Conservation (phyloP, 1,284 basidiomycete genomes). For the Moniliella sp. region DNA sequence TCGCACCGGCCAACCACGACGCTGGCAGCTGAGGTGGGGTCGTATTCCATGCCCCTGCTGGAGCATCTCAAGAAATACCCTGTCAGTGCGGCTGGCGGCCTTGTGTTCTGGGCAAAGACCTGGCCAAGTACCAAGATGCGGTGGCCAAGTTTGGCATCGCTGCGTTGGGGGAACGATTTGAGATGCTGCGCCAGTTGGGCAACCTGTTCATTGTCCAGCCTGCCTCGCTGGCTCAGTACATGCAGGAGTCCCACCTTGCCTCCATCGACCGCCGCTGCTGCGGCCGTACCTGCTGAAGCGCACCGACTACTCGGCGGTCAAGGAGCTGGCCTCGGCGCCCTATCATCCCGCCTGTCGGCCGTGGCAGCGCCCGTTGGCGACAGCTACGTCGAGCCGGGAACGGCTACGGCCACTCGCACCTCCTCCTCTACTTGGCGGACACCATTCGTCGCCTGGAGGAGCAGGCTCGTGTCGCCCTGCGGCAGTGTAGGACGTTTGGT, state of each 20-base stretch:
- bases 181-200: slow-evolving; percentile 90
- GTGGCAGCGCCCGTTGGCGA: too few relatives aligned
- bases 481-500: too few relatives aligned
- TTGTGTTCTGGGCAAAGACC: slow-evolving; percentile 95
- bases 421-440: too few relatives aligned
- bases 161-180: slow-evolving; percentile 75
- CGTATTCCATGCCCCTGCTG: slow-evolving; percentile 72
- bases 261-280: slow-evolving; percentile 68
- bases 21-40: slow-evolving; percentile 84
- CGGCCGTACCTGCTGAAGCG: slow-evolving; percentile 76
- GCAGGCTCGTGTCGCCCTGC: too few relatives aligned
- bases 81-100: slow-evolving; percentile 79
- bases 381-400: too few relatives aligned
- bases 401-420: too few relatives aligned
- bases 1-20: slow-evolving; percentile 52
- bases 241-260: slow-evolving; percentile 38
- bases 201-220: slow-evolving; percentile 51
- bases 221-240: slow-evolving; percentile 26
- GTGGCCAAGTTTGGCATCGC: slow-evolving; percentile 60
- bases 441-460: too few relatives aligned
- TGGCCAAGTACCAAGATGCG: slow-evolving; percentile 86
- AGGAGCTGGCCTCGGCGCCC: too few relatives aligned
- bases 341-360: too few relatives aligned
- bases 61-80: slow-evolving; percentile 91
- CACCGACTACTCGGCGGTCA: slow-evolving; percentile 49